Conservation (phyloP, 2,329 filamentous ascomycete genomes). For the Aspergillus sp. region DNA sequence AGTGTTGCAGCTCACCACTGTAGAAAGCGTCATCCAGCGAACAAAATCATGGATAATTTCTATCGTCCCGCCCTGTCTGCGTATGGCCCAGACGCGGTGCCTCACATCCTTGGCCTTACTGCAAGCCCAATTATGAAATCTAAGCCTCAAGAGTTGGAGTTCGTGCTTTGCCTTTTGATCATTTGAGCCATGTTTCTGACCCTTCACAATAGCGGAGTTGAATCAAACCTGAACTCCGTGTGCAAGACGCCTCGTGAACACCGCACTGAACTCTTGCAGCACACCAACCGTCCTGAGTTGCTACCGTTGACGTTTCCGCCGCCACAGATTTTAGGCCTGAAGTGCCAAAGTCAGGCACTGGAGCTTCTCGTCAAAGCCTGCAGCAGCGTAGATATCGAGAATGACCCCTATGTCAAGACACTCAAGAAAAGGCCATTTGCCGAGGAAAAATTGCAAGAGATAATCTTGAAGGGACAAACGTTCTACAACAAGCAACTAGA, state of each 20-base stretch:
- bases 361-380: slow-evolving; percentile 36
- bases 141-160: slow-evolving; percentile 46
- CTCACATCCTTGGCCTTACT: slow-evolving; percentile 66
- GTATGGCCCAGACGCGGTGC: slow-evolving; percentile 33
- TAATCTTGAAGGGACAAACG: slow-evolving; percentile 24
- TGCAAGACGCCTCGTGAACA: slow-evolving; percentile 61
- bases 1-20: slow-evolving; percentile 61
- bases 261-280: slow-evolving; percentile 57
- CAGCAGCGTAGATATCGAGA: slow-evolving; percentile 42
- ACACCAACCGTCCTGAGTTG: slow-evolving; percentile 55
- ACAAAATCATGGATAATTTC: slow-evolving; percentile 62
- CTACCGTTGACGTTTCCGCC: slow-evolving; percentile 15
- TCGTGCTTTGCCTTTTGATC: slow-evolving; percentile 6
- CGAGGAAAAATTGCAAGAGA: slow-evolving; percentile 15
- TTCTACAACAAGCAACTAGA: slow-evolving; percentile 47
- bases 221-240: slow-evolving; percentile 59
- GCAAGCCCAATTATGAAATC: slow-evolving; percentile 66
- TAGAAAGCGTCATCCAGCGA: slow-evolving; percentile 52
- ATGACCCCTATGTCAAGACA: slow-evolving; percentile 52
- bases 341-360: slow-evolving; percentile 25
- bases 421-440: slow-evolving; percentile 37
- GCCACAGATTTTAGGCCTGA: neutral
- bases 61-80: slow-evolving; percentile 46
- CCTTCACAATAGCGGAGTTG: slow-evolving; percentile 42
- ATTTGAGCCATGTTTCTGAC: neutral